A percentile compares a stretch with the other conserved stretches of the same genome.
phyloP scores from a whole-genome alignment of 345 rosid species.

The Euphorbia pulcherrima region DNA sequence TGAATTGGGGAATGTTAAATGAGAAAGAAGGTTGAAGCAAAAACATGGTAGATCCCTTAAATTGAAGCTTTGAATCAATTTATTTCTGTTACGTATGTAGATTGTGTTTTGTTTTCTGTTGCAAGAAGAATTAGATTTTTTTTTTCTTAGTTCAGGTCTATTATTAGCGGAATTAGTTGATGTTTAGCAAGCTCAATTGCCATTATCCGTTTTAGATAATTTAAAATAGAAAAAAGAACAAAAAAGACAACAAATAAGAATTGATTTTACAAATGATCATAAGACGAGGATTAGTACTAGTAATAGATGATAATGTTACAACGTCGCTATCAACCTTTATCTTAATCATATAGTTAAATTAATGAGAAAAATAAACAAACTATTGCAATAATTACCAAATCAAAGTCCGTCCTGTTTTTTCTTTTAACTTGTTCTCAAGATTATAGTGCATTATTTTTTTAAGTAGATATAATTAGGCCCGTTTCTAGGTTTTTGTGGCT shows the following conservation, averaged over 20 bases:
- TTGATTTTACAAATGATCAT: neutral
- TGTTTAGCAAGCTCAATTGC: neutral
- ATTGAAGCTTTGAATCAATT: no score
- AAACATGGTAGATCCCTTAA: no score
- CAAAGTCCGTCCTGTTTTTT: neutral
- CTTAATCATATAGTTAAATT: neutral
- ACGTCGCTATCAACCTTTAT: neutral
- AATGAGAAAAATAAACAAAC: neutral
- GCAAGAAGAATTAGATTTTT: no score
- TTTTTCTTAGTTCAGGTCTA: neutral
- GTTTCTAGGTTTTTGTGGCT: no score
- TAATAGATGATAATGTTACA: neutral
- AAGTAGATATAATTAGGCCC: no score
- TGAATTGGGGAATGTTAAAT: no score
- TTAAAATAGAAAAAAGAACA: neutral
- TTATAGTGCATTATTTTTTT: neutral
- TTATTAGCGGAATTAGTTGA: neutral
- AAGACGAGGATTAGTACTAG: neutral
- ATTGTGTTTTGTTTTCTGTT: no score
- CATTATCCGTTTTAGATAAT: neutral
- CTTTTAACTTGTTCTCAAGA: neutral
- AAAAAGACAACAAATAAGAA: neutral
- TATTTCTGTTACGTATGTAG: no score
- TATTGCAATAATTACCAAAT: neutral
- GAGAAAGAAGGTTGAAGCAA: no score